Evolutionary conservation across 176 grass and related monocot genomes (phyloP).

Genomic region (Rhynchospora pubera): DNA sequence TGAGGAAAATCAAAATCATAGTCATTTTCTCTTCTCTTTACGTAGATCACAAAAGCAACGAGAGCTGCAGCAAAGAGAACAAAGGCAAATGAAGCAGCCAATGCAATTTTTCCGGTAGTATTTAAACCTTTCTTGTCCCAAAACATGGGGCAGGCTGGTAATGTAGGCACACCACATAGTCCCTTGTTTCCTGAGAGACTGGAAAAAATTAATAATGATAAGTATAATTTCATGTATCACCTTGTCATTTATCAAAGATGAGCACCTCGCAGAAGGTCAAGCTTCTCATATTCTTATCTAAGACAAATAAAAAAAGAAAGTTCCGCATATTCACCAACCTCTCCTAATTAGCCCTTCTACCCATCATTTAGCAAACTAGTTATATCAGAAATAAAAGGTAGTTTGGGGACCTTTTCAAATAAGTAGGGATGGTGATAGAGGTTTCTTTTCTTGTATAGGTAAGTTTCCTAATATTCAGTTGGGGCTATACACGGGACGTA

Average conservation of each 20-base stretch:
- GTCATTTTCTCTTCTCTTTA: conserved; percentile 61
- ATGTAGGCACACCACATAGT: conserved; percentile 79
- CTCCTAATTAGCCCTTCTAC: neutral
- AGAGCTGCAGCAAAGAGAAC: conserved; percentile 60
- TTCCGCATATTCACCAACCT: neutral
- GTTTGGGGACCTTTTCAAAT: neutral
- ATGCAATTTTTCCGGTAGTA: conserved; percentile 73
- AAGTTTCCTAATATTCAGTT: neutral
- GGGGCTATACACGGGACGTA: neutral
- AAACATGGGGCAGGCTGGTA: conserved; percentile 82
- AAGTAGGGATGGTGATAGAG: neutral
- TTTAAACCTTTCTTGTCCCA: conserved; percentile 90
- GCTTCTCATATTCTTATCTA: neutral
- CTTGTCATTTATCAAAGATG: neutral
- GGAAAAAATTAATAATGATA: conserved; percentile 11
- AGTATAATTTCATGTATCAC: neutral
- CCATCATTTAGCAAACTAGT: neutral
- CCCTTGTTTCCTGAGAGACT: conserved; percentile 98
- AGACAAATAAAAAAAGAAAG: neutral
- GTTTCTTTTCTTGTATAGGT: neutral
- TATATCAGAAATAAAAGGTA: neutral
- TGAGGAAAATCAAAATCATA: conserved; percentile 99
- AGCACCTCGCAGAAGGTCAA: neutral
- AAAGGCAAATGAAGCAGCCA: conserved; percentile 67
- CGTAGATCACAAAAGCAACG: conserved; percentile 73